A percentile compares a stretch with the other conserved stretches of the same genome.
Evolutionary conservation across 768 basidiomycete species (phyloP).

Genomic region (Suillus plorans): DNA sequence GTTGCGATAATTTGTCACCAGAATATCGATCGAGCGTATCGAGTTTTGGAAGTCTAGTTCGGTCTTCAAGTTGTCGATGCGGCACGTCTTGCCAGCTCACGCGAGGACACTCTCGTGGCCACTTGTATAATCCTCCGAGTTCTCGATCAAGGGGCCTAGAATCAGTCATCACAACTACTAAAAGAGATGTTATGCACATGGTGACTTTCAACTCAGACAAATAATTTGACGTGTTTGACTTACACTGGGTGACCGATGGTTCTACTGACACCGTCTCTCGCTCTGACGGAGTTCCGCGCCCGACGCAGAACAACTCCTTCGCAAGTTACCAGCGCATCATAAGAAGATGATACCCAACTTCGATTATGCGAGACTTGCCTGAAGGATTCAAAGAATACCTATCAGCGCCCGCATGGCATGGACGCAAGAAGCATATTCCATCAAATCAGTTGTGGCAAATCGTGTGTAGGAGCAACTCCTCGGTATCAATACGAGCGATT

Average conservation of each 20-base stretch:
- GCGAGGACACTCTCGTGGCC: not conserved
- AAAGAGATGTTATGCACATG: not conserved
- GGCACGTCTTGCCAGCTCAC: not conserved
- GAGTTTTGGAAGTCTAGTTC: not conserved
- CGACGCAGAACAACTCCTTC: not conserved
- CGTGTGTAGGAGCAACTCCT: not conserved
- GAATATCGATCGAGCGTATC: not conserved
- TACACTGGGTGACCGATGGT: not conserved
- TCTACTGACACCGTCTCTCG: not conserved
- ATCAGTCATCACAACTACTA: not conserved
- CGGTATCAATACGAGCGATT: not conserved
- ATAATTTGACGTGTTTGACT: not conserved
- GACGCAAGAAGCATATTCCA: not conserved
- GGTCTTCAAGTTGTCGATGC: not conserved
- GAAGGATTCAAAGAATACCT: not conserved
- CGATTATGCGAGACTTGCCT: not conserved
- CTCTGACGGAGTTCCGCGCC: not conserved
- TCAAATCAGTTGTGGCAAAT: not conserved
- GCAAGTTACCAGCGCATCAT: not conserved
- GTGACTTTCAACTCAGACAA: not conserved
- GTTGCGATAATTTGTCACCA: not conserved
- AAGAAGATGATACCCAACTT: not conserved
- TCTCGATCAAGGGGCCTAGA: not conserved
- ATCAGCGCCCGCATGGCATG: not conserved
- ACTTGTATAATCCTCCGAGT: not conserved